A percentile compares a stretch with the other conserved stretches of the same genome.
phyloP scores from a whole-genome alignment of 2,329 filamentous ascomycete species.

The Volutella citrinella region DNA sequence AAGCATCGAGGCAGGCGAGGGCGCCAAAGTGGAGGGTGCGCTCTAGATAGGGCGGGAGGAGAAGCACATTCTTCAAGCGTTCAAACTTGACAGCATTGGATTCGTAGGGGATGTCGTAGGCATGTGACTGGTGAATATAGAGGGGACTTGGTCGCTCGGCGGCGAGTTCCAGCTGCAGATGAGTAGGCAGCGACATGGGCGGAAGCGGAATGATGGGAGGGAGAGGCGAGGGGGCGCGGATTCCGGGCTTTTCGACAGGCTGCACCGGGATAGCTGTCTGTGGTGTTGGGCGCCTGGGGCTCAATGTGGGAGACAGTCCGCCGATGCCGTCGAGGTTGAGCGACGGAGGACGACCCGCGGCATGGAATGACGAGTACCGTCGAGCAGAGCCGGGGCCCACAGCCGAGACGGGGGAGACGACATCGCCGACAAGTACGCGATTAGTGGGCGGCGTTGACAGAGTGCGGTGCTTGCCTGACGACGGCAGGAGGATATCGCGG shows the following conservation, averaged over 20 bases:
- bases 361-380: slow-evolving; percentile 51
- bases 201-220: slow-evolving; percentile 58
- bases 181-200: slow-evolving; percentile 64
- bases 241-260: slow-evolving; percentile 18
- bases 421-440: slow-evolving; percentile 32
- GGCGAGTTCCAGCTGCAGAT: slow-evolving; percentile 63
- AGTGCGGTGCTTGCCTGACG: slow-evolving; percentile 35
- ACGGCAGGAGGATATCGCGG: too few species aligned
- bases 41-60: slow-evolving; percentile 79
- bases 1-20: slow-evolving; percentile 88
- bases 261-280: slow-evolving; percentile 25
- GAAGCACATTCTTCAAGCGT: slow-evolving; percentile 81
- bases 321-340: slow-evolving; percentile 35
- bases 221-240: slow-evolving; percentile 45
- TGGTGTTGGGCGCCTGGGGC: slow-evolving; percentile 12
- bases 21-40: slow-evolving; percentile 83
- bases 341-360: slow-evolving; percentile 39
- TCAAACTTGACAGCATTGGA: slow-evolving; percentile 91
- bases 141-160: slow-evolving; percentile 60
- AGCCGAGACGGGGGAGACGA: slow-evolving; percentile 23
- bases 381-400: too few species aligned
- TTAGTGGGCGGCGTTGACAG: slow-evolving; percentile 52
- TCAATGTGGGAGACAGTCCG: slow-evolving; percentile 16
- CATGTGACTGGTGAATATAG: slow-evolving; percentile 61
- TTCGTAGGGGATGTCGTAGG: slow-evolving; percentile 72